Base-by-base conservation (phyloP, 225 moss, liverwort and hornwort genomes). In the Rhytidiadelphus loreus region DNA sequence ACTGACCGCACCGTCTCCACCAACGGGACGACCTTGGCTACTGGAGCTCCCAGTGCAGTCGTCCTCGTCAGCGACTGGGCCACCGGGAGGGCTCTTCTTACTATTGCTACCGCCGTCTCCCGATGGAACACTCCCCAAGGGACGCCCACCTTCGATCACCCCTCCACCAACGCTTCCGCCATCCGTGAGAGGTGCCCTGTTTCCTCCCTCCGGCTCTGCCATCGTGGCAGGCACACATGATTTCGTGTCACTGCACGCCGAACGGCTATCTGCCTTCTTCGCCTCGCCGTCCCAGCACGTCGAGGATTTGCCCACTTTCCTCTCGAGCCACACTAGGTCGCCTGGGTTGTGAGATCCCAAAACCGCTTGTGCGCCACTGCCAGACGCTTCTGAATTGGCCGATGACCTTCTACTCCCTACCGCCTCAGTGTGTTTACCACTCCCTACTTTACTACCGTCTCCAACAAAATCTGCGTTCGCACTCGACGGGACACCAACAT, bases 261-360 rank as follows among this genome's bases (percentile, higher is more conserved):
- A 90, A 21, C 90, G 83, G 82, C 90, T 93, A 46, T 95, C 96
- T 26, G 87, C 82, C 88, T 88, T 94, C 87, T 86, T 94, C 74
- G 84, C 85, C 66, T 95, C 93, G 58, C 90, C 92, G 74, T 94
- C 94, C 84, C 87, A 90, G 83, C 87, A 89, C 24, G 64, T 74
- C 60, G 88, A 48, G 64, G 90, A 33, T 66, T 75, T 85, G 15
- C 58, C 91, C n/a, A 75, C 92, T n/a, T 94, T 93, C 56, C 80
- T 86, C 85, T 97, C 95, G 76, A 88, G 91, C 89, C 95, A 92
- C 46, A 93, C 94, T 56, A 89, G 94, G 52, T 94, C 96, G 80
- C 89, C 91, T 91, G 90, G 66, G 77, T 80, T 84, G 82, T 71
- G 80, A 80, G 90, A 88, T 63, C 92, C 92, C 88, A 80, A 90